Evolutionary conservation across 2,329 filamentous ascomycete genomes (phyloP), one percentile per base, ranked within the genome.

Genomic region (Diaporthe nobilis): DNA sequence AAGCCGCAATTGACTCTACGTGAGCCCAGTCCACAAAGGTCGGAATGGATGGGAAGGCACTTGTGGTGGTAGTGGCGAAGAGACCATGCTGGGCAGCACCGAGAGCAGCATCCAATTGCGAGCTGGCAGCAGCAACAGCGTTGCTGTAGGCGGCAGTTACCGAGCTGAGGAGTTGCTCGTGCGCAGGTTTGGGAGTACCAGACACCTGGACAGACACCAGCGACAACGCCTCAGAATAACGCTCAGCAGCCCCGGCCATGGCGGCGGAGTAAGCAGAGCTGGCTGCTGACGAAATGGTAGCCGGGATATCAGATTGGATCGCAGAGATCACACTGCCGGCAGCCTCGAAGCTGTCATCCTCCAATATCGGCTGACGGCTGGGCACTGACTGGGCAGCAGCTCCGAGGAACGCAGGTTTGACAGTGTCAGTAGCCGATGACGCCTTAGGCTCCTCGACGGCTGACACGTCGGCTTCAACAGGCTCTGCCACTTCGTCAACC

Each of bases 121-220:
- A 87, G 79, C 89, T 93, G 17, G 93, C 94, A 7, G 89, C 89
- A 1, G 87, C 88, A 22, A 94, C 81, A 2, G 93, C 92, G 44
- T 89, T 89, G 47, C 92, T 92, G 81, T 95, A 95, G 1, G 90
- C 93, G 8, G 87, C 89, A 12, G 92, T 92, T 13, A 94, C 90
- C 0, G 93, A 94, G 12, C 92, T 89, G 17, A 94, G 85, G 82
- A 95, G 89, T 77, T 94, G 87, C 79, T 94, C 87, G 77, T 95
- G 92, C 5, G 90, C 88, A 10, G 94, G 93, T 80, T 93, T 90
- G 1, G 93, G 90, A 1, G 92, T 92, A 44, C 93, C 93, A 39
- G 90, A 91, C 53, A 95, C 88, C 79, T 94, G 90, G 5, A 87
- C 89, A 1, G 93, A 94, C 2, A 94, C 87, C 37, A 91, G 87